Base-by-base conservation (phyloP, 1,284 basidiomycete genomes). In the Tylopilus orsonianus region DNA sequence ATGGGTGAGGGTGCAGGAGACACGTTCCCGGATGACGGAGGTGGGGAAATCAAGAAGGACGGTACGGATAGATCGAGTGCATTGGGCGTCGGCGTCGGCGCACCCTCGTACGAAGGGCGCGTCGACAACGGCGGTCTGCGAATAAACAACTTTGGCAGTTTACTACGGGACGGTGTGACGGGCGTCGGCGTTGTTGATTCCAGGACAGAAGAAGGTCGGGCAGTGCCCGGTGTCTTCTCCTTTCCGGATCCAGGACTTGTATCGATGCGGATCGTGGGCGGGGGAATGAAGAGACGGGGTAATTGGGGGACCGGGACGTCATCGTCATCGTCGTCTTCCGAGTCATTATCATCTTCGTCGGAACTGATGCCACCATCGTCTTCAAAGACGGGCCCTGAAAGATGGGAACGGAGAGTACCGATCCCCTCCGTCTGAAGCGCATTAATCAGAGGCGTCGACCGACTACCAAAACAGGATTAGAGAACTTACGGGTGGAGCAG, bases 291-390 rank as follows among this genome's bases (percentile, higher is more conserved):
- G n/a, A 70, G 64, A 34, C 61, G 61, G 24, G 65, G 39, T 0
- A 66, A 44, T 5, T 48, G 56, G 3, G 52, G 52, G 13, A 45
- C 39, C 4, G 33, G 24, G 2, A 55, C 32, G 1, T 66, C 60
- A 16, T 68, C 54, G 2, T 60, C 64, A 0, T 63, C 62, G 3
- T 57, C 54, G 0, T 65, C 62, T 10, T 69, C 66, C 22, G 55
- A 56, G 9, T 59, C 61, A 29, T 68, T 67, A 4, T 80, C 81
- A 19, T 72, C 73, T 12, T 83, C 80, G 32, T 78, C 78, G 1
- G 81, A 82, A 41, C 78, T 81, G 36, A 88, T 75, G 2, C 89
- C 90, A 41, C 89, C 90, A 58, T 93, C 90, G 59, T 94, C 92
- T 60, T 84, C 78, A 54, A 80, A 81, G 20, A 73, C 76, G 2